Percentiles rank a stretch among this genome's conserved stretches.
Conservation (phyloP, 1,284 basidiomycete species). For the Microbotryum violaceum region DNA sequence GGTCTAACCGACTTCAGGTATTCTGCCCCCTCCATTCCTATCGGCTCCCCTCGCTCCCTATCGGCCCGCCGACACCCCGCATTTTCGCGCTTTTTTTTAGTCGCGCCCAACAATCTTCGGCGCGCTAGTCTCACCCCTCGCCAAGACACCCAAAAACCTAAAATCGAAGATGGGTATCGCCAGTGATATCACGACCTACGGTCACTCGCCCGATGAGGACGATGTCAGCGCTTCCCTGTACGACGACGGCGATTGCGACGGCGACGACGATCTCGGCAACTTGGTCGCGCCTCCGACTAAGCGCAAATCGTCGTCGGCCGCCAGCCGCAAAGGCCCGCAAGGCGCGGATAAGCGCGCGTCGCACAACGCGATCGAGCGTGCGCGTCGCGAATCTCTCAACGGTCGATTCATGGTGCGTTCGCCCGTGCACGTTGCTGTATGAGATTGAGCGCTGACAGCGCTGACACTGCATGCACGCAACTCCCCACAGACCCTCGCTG, state of each 20-base stretch:
- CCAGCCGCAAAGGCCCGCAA: conserved; percentile 24
- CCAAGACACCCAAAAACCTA: too few species aligned
- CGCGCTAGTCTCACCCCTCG: too few species aligned
- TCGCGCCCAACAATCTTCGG: too few species aligned
- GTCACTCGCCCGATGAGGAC: not conserved
- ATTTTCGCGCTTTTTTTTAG: too few species aligned
- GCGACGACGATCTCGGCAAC: not conserved
- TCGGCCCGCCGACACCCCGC: too few species aligned
- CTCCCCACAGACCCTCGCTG: conserved; percentile 65
- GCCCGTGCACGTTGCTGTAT: not conserved
- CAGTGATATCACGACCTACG: too few species aligned
- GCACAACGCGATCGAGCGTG: conserved; percentile 90
- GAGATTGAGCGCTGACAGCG: not conserved
- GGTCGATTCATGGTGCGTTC: conserved; percentile 68
- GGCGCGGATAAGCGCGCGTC: conserved; percentile 82
- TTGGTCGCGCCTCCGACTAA: not conserved
- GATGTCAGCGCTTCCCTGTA: conserved; percentile 4
- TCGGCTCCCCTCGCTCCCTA: too few species aligned
- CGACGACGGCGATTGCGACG: not conserved
- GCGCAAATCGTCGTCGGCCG: not conserved
- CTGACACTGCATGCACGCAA: not conserved
- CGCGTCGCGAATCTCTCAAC: conserved; percentile 82
- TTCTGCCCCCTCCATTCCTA: too few species aligned
- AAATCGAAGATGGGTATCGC: too few species aligned
- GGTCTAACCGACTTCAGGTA: too few species aligned